phyloP scores from a whole-genome alignment of 192 early-diverging fungal genomes.

The Coemansia sp. region DNA sequence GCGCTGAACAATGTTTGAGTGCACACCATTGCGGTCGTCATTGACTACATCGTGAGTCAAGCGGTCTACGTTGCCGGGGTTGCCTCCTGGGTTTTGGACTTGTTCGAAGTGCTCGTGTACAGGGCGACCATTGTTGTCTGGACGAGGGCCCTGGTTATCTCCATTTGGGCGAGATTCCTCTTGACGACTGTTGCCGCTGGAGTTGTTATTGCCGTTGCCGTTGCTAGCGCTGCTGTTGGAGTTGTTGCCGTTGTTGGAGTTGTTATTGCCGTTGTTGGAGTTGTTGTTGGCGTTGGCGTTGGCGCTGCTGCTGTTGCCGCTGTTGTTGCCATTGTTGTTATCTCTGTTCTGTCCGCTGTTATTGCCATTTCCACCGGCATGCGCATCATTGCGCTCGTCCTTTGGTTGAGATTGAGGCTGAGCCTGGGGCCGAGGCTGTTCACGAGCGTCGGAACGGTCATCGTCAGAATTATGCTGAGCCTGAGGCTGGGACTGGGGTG shows the following conservation, averaged over 20 bases:
- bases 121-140: slow-evolving; percentile 10
- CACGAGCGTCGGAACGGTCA: not conserved
- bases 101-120: slow-evolving; percentile 35
- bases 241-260: too few species aligned
- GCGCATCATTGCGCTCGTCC: not conserved
- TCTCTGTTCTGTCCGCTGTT: not conserved
- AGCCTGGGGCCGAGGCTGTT: slow-evolving; percentile 7
- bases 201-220: not conserved
- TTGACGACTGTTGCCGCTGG: not conserved
- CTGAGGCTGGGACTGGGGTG: not conserved
- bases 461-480: not conserved
- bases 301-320: too few species aligned
- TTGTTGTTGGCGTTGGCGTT: too few species aligned
- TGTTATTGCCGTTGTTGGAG: too few species aligned
- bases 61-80: slow-evolving; percentile 39
- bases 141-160: not conserved
- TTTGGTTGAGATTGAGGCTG: slow-evolving; percentile 4
- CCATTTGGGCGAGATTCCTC: slow-evolving; percentile 5
- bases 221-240: not conserved
- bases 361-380: not conserved
- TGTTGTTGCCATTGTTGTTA: too few species aligned
- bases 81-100: slow-evolving; percentile 32
- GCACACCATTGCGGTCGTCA: slow-evolving; percentile 31
- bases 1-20: slow-evolving; percentile 33
- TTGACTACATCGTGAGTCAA: slow-evolving; percentile 36